Percentiles rank a stretch among this genome's conserved stretches.
phyloP scores from a whole-genome alignment of 805 yeast species.

The Teunomyces panamensis region DNA sequence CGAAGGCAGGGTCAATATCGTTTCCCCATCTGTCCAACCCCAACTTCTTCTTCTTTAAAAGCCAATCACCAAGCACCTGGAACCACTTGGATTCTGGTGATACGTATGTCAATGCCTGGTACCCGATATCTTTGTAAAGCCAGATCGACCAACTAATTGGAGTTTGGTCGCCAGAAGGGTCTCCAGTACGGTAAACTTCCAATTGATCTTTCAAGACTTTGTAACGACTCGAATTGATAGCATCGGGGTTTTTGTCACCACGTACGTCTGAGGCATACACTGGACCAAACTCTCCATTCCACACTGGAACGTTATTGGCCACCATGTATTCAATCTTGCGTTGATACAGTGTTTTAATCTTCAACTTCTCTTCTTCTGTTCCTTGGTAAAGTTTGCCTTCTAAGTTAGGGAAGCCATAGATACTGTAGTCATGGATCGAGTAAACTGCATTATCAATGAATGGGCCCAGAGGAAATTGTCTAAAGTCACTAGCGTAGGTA shows the following conservation, averaged over 20 bases:
- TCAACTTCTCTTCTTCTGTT: slow-evolving; percentile 30
- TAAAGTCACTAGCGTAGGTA: slow-evolving; percentile 50
- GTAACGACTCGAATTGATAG: slow-evolving; percentile 39
- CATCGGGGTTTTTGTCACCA: slow-evolving; percentile 38
- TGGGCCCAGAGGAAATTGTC: slow-evolving; percentile 38
- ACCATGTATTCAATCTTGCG: slow-evolving; percentile 44
- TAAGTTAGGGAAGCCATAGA: slow-evolving; percentile 43
- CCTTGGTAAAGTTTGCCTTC: slow-evolving; percentile 34
- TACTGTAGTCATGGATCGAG: slow-evolving; percentile 48
- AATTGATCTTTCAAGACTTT: slow-evolving; percentile 45
- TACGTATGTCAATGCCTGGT: slow-evolving; percentile 48
- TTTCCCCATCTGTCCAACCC: slow-evolving; percentile 53
- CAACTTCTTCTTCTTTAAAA: slow-evolving; percentile 40
- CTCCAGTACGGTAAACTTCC: slow-evolving; percentile 41
- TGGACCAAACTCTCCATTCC: slow-evolving; percentile 57
- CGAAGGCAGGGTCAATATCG: slow-evolving; percentile 41
- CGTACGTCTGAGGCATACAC: slow-evolving; percentile 44
- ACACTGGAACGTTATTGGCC: slow-evolving; percentile 43
- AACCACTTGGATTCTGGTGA: slow-evolving; percentile 44
- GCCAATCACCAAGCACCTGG: slow-evolving; percentile 40
- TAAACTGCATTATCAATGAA: slow-evolving; percentile 46
- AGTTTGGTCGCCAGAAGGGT: slow-evolving; percentile 45
- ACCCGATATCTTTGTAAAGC: slow-evolving; percentile 53
- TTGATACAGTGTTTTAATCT: slow-evolving; percentile 36
- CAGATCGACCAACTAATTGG: slow-evolving; percentile 53